Evolutionary conservation across 176 grass and related monocot species (phyloP).

Genomic region (Miscanthus lutarioriparius): DNA sequence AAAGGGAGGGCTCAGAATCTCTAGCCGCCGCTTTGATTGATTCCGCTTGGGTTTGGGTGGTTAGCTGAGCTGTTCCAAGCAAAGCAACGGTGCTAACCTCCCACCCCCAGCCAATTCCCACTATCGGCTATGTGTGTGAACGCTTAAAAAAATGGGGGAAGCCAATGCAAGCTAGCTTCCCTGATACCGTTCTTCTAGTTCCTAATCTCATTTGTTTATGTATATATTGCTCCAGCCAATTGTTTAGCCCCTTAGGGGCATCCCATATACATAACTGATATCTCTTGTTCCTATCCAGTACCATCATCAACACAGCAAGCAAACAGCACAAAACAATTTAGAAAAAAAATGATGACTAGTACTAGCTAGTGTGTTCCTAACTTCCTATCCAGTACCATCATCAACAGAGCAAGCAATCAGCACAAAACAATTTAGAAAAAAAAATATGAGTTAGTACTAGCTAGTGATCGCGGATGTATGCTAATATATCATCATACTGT

Average conservation of each 20-base stretch:
- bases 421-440: too few relatives aligned
- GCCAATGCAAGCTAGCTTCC: not conserved
- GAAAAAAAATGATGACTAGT: too few relatives aligned
- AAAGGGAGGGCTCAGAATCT: not conserved
- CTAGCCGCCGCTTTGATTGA: conserved; percentile 39
- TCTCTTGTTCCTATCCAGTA: conserved; percentile 25
- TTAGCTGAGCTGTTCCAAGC: conserved; percentile 54
- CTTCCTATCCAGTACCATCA: not conserved
- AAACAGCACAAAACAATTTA: too few relatives aligned
- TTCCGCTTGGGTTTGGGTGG: not conserved
- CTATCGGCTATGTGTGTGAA: conserved; percentile 11
- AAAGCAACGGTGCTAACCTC: conserved; percentile 43
- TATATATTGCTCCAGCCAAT: conserved; percentile 5
- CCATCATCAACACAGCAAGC: not conserved
- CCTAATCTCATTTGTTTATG: conserved; percentile 21
- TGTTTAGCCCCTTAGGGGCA: not conserved
- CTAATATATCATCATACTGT: too few relatives aligned
- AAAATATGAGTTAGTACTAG: not conserved
- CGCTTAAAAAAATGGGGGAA: not conserved
- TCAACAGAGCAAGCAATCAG: not conserved
- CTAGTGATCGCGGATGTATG: too few relatives aligned
- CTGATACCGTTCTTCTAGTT: not conserved
- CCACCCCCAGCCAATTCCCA: not conserved
- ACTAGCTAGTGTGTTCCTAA: not conserved
- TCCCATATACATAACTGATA: conserved; percentile 42